A percentile compares a stretch with the other conserved stretches of the same genome.
Evolutionary conservation across 2,329 filamentous ascomycete genomes (phyloP).

Genomic region (Aspergillus ibericus): DNA sequence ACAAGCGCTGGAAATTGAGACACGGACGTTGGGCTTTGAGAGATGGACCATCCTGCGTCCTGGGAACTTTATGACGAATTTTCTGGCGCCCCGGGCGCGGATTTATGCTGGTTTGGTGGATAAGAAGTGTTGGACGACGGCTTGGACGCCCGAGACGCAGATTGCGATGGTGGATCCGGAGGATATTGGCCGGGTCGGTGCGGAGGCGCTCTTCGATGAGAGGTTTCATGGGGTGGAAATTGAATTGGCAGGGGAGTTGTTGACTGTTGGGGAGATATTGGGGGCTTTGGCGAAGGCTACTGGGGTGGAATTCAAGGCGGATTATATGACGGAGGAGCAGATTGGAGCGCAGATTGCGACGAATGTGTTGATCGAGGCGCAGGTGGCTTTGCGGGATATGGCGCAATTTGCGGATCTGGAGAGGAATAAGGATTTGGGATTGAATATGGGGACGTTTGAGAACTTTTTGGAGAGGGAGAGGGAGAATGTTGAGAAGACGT

Average conservation of each 20-base stretch:
- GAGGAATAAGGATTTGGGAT: slow-evolving; percentile 35
- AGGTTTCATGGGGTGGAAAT: slow-evolving; percentile 46
- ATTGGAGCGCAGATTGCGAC: slow-evolving; percentile 32
- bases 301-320: slow-evolving; percentile 37
- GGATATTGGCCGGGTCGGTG: slow-evolving; percentile 51
- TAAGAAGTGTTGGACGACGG: slow-evolving; percentile 41
- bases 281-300: slow-evolving; percentile 35
- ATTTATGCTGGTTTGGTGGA: slow-evolving; percentile 45
- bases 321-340: slow-evolving; percentile 46
- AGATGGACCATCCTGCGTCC: slow-evolving; percentile 54
- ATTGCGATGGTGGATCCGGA: slow-evolving; percentile 49
- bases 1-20: slow-evolving; percentile 42
- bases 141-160: slow-evolving; percentile 34
- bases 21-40: slow-evolving; percentile 40
- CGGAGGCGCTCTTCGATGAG: slow-evolving; percentile 44
- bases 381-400: slow-evolving; percentile 40
- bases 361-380: slow-evolving; percentile 44
- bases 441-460: slow-evolving; percentile 47
- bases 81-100: slow-evolving; percentile 43
- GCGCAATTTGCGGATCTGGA: slow-evolving; percentile 37
- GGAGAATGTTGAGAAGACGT: slow-evolving; percentile 21
- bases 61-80: slow-evolving; percentile 55
- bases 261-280: slow-evolving; percentile 40
- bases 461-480: slow-evolving; percentile 47
- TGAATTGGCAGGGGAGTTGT: slow-evolving; percentile 43